Conservation (phyloP, 345 rosid species). For the Laguncularia racemosa region DNA sequence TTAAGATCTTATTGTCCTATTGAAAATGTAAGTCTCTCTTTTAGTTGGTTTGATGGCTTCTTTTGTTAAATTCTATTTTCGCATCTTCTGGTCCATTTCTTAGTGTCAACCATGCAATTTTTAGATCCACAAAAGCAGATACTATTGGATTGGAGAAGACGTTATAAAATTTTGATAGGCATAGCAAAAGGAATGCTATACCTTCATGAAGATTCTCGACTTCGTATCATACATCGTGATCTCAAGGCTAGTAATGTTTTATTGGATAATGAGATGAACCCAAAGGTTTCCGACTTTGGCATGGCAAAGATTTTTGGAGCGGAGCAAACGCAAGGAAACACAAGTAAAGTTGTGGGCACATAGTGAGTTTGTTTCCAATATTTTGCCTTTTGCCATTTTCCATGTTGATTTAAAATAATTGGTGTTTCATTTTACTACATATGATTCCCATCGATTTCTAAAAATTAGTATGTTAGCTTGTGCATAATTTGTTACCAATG, state of each 20-base stretch:
- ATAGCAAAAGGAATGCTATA: constrained; percentile 23
- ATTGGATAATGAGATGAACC: constrained; percentile 17
- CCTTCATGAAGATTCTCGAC: constrained; percentile 18
- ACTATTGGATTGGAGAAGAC: constrained; percentile 12
- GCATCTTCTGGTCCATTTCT: too few relatives aligned
- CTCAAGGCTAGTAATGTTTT: constrained; percentile 24
- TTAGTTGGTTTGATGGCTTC: too few relatives aligned
- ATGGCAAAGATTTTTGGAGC: constrained; percentile 12
- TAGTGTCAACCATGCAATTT: too few relatives aligned
- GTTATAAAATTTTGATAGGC: constrained; percentile 15
- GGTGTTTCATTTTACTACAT: neutral
- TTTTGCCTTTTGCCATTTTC: neutral
- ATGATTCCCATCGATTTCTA: neutral
- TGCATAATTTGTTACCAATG: too few relatives aligned
- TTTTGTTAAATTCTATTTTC: too few relatives aligned
- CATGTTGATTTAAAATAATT: neutral
- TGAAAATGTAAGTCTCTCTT: too few relatives aligned
- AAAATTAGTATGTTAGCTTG: too few relatives aligned
- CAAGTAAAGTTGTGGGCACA: constrained; percentile 17
- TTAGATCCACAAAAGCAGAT: constrained; percentile 6
- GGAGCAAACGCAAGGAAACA: constrained; percentile 13
- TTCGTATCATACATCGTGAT: constrained; percentile 21
- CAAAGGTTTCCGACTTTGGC: constrained; percentile 26
- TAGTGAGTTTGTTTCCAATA: constrained; percentile 9
- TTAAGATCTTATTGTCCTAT: constrained; percentile 3